phyloP scores from a whole-genome alignment of 108 stramenopile genomes.

The Cyclotella baltica region DNA sequence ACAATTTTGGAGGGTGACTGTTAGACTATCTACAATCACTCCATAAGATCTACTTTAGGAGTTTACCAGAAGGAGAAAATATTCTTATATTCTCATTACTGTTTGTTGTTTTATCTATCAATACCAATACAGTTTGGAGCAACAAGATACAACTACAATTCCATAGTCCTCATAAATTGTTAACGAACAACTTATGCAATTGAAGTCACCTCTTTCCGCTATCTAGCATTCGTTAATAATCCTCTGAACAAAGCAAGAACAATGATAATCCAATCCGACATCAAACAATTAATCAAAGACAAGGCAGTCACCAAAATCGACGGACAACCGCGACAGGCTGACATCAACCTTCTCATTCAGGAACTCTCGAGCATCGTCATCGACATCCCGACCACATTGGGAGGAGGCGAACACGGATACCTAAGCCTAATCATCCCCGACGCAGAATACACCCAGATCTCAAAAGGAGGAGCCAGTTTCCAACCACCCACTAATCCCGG shows the following conservation, averaged over 20 bases:
- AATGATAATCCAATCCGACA: background rate
- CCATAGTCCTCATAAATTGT: background rate
- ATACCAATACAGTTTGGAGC: too few species aligned
- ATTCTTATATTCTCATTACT: too few species aligned
- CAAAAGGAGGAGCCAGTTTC: background rate
- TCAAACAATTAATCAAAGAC: background rate
- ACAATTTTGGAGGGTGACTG: too few species aligned
- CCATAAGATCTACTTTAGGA: too few species aligned
- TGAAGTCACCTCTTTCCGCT: background rate
- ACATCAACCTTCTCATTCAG: background rate
- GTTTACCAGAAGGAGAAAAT: too few species aligned
- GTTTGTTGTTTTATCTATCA: too few species aligned
- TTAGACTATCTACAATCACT: too few species aligned
- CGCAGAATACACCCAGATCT: background rate
- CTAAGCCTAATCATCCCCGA: background rate
- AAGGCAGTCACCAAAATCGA: background rate
- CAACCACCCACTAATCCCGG: background rate
- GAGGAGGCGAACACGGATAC: background rate
- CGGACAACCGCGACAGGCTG: background rate
- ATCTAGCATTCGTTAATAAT: background rate
- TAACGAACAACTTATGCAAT: background rate
- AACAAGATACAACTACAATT: too few species aligned
- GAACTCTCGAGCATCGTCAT: background rate
- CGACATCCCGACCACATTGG: background rate
- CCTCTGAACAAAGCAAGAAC: background rate